A percentile compares a stretch with the other conserved stretches of the same genome.
These are phyloP conservation scores for Aspergillus biplanus DNA, from an alignment of 495 filamentous ascomycete genomes.

Conservation along the genomic window DNA sequence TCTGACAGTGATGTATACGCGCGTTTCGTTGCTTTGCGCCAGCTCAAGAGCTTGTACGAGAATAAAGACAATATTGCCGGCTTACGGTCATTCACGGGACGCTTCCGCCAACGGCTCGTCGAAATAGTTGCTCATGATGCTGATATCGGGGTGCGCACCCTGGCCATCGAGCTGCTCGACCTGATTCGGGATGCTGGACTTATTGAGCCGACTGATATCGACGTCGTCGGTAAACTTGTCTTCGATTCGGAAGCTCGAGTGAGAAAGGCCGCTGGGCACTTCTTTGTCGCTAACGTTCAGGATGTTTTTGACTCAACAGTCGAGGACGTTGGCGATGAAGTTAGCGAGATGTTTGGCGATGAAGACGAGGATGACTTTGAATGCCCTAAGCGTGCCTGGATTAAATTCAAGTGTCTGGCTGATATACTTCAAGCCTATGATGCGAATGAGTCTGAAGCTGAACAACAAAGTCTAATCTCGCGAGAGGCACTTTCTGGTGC, in stretches of 20 bases:
- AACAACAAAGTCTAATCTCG: conserved; percentile 28
- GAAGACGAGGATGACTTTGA: conserved; percentile 73
- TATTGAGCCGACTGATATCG: conserved; percentile 88
- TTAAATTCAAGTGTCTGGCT: conserved; percentile 86
- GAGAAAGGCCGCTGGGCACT: conserved; percentile 82
- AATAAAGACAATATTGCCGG: conserved; percentile 74
- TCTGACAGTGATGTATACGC: conserved; percentile 73
- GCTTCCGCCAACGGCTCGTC: conserved; percentile 83
- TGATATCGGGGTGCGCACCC: conserved; percentile 75
- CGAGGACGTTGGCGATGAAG: conserved; percentile 83
- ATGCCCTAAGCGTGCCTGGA: conserved; percentile 77
- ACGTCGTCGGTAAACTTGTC: conserved; percentile 78
- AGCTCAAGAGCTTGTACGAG: conserved; percentile 76
- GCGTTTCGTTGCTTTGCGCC: conserved; percentile 77
- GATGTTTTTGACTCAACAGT: conserved; percentile 78
- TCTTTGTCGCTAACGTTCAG: conserved; percentile 84
- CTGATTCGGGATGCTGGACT: conserved; percentile 80
- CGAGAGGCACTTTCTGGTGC: conserved; percentile 44
- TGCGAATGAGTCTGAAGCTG: conserved; percentile 50
- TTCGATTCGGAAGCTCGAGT: conserved; percentile 84
- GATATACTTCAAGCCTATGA: conserved; percentile 85
- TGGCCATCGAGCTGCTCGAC: conserved; percentile 78
- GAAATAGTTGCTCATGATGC: conserved; percentile 88
- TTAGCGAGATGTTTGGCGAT: conserved; percentile 67
- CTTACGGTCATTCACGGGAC: conserved; percentile 84